Evolutionary conservation across 1,139 yeast genomes (phyloP), one percentile per base, ranked within the genome.

Genomic region (Debaryomyces singareniensis): DNA sequence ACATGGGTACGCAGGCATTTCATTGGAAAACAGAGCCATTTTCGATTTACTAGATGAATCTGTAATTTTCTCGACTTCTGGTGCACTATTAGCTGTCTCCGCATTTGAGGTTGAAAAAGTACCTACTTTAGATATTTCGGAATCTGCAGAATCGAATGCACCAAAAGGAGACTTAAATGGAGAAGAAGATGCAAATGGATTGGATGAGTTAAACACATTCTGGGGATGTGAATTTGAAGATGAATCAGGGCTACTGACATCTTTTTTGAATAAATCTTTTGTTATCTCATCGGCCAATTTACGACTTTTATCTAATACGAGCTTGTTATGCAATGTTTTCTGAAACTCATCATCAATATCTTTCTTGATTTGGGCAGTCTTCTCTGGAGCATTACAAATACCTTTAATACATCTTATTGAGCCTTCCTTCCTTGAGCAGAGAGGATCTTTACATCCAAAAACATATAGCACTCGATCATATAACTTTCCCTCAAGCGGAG

Each of bases 381-480:
- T 61, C 7, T 47, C 57, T 2, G 75, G 71, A 45, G 78, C 83
- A 43, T 78, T 77, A 36, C 66, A 59, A 3, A 87, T 64, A 4
- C 93, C 95, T 49, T 96, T 65, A 29, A 87, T 61, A 20, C 84
- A 86, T 44, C 81, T 73, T 3, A 86, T 60, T 2, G 81, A 63
- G 3, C 95, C 95, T 13, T 71, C 65, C 42, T 75, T 71, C 38
- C 82, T 67, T 27, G 81, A 70, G 50, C 97, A 91, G 3, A 40
- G 44, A 1, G 77, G 58, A 30, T 75, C 68, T 28, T 68, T 61
- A 56, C 98, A 91, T 2, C 77, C 77, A 53, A 89, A 82, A 0
- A 89, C 68, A 49, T 91, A 91, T 16, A 91, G 54, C 9, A 78
- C 78, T 34, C 98, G 69, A 45, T 87, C 96, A 49, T 87, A 85